phyloP scores from a whole-genome alignment of 768 basidiomycete species.

The Auriscalpium microsporum region DNA sequence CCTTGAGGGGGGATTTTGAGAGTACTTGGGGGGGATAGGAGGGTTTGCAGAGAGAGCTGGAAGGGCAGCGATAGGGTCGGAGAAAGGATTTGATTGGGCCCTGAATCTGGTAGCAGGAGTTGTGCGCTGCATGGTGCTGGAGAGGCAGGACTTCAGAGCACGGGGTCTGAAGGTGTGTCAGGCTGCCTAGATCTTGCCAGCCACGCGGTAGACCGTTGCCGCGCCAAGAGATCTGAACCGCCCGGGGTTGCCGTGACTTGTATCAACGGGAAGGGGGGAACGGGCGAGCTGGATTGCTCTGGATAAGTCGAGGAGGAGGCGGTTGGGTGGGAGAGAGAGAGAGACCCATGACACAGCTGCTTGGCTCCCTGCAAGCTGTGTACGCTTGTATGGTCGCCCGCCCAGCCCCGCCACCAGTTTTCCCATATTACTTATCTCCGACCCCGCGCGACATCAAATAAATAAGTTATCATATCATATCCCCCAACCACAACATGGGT shows the following conservation, averaged over 20 bases:
- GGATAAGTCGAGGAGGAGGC: background rate
- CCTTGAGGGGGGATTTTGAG: constrained; percentile 16
- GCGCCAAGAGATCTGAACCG: background rate
- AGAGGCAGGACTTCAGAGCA: background rate
- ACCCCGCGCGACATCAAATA: background rate
- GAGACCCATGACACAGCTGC: background rate
- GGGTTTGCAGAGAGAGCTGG: constrained; percentile 28
- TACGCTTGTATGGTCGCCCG: background rate
- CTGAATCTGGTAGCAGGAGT: background rate
- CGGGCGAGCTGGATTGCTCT: background rate
- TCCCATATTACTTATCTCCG: too few species aligned
- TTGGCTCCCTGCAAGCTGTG: background rate
- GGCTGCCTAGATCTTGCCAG: background rate
- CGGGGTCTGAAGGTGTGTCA: background rate
- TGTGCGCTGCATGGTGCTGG: background rate
- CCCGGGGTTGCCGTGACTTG: too few species aligned
- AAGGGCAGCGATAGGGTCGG: constrained; percentile 22
- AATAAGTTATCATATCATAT: too few species aligned
- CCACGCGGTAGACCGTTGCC: background rate
- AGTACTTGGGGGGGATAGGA: constrained; percentile 24
- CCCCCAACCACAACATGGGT: background rate
- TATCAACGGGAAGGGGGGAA: background rate
- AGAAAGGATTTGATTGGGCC: constrained; percentile 21
- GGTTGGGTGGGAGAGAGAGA: background rate
- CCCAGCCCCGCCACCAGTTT: background rate